phyloP scores from a whole-genome alignment of 139 green algal species.

The Monoraphidium neglectum region DNA sequence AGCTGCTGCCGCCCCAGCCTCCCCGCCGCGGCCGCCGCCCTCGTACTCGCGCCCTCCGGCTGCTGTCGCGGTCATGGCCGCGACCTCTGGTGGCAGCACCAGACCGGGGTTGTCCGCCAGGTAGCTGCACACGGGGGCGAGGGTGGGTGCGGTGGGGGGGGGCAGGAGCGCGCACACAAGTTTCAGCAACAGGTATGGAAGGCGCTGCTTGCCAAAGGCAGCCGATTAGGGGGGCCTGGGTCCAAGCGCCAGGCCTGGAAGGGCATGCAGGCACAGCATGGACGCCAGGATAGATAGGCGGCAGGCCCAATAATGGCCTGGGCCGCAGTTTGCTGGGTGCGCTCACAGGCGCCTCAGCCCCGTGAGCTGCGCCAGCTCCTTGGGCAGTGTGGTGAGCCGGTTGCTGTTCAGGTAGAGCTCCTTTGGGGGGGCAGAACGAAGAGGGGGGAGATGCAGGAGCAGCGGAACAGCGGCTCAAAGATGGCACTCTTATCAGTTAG shows the following conservation, averaged over 20 bases:
- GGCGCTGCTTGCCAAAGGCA: not conserved
- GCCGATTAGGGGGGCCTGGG: not conserved
- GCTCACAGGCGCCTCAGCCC: slow-evolving; percentile 66
- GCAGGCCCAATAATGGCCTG: not conserved
- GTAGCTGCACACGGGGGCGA: slow-evolving; percentile 28
- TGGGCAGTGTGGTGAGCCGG: slow-evolving; percentile 67
- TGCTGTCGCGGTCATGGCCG: slow-evolving; percentile 14
- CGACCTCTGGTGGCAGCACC: slow-evolving; percentile 19
- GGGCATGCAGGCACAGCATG: not conserved
- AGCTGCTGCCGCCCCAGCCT: too few relatives aligned
- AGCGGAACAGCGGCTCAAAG: not conserved
- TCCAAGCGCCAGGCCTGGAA: not conserved
- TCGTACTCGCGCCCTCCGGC: not conserved
- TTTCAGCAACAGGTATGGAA: not conserved
- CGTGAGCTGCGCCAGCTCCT: slow-evolving; percentile 60
- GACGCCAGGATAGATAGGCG: not conserved
- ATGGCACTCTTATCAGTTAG: too few relatives aligned
- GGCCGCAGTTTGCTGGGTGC: not conserved
- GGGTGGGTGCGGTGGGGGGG: not conserved
- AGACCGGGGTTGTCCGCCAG: slow-evolving; percentile 34
- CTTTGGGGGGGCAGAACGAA: slow-evolving; percentile 8
- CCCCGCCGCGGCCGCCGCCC: too few relatives aligned
- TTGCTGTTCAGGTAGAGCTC: slow-evolving; percentile 65
- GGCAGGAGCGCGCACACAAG: not conserved
- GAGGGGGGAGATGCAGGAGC: not conserved